Base-by-base conservation (phyloP, 2,329 filamentous ascomycete genomes). In the Rhexocercosporidium sp. region DNA sequence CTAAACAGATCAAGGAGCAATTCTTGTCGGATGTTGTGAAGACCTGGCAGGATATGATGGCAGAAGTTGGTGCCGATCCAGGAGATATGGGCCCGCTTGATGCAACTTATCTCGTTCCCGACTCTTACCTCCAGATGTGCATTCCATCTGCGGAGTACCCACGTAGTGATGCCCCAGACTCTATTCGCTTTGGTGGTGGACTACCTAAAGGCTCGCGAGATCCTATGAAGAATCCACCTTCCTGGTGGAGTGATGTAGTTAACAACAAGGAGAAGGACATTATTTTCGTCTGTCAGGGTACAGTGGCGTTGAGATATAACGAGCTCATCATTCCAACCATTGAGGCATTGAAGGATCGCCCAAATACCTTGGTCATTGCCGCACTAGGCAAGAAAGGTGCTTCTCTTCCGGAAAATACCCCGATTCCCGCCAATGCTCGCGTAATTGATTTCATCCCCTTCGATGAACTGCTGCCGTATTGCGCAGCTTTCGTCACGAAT, bases 201-300 rank as follows among this genome's bases (percentile, higher is more conserved):
- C 66, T 82, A 4, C 78, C 80, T 0, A 76, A 75, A n/a, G 77
- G 77, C 46, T 66, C 72, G 2, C 12, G 78, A 62, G 72, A 77
- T 39, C 56, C 72, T 0, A 65, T 66, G 47, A 71, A 78, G 7
- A 63, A 64, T 2, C 78, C 76, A 44, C 84, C 84, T 0, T 31
- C 71, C 7, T 86, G 82, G 81, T 86, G 82, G 82, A 61, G 76
- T 3, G 79, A 81, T 4, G 75, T 86, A 18, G 71, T 77, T 11
- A 63, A 71, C 18, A 79, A 80, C 53, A 74, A 78, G 22, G 81
- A 80, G 64, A 80, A 79, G 62, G 77, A 77, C 22, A 74, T 81
- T 14, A 69, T 81, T 18, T 73, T 77, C 39, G 78, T 81, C 7
- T 78, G 74, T 25, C 79, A 80, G 64, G 79, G 80, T 0, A 79